Percentiles rank a stretch among this genome's conserved stretches.
These are phyloP conservation scores for Houttuynia cordata DNA, from an alignment of 164 flowering plant species.

Conservation along the genomic window DNA sequence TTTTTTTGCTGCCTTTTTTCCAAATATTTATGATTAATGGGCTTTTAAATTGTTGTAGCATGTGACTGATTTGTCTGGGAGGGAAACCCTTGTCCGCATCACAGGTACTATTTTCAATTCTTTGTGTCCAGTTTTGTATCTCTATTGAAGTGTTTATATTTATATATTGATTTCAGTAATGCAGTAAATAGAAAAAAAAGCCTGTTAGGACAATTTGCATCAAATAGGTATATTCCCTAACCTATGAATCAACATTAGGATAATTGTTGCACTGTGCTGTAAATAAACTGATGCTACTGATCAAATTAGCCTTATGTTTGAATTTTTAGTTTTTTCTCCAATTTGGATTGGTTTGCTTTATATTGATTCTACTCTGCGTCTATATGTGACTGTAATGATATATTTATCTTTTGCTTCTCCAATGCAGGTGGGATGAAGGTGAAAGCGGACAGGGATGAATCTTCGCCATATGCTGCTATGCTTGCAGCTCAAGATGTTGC, in stretches of 20 bases:
- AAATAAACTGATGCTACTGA: too few relatives aligned
- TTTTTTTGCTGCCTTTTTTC: neutral
- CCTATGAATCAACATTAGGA: too few relatives aligned
- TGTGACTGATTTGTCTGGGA: conserved; percentile 38
- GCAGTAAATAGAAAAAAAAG: too few relatives aligned
- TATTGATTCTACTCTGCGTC: neutral
- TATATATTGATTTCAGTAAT: too few relatives aligned
- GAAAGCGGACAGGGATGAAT: conserved; percentile 65
- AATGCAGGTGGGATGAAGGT: conserved; percentile 65
- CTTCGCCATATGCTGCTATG: conserved; percentile 75
- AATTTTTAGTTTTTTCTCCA: too few relatives aligned
- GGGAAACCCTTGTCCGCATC: conserved; percentile 37
- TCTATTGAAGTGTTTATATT: too few relatives aligned
- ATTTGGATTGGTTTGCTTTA: neutral
- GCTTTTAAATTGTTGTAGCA: conserved; percentile 18
- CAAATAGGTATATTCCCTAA: too few relatives aligned
- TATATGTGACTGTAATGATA: neutral
- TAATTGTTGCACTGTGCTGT: too few relatives aligned
- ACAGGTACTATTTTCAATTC: conserved; percentile 15
- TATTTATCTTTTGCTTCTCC: neutral
- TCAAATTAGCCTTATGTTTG: too few relatives aligned
- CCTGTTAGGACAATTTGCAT: too few relatives aligned
- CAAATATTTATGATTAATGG: neutral
- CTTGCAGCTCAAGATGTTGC: conserved; percentile 74
- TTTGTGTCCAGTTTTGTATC: neutral